Evolutionary conservation across 1,139 yeast genomes (phyloP).

Genomic region (Eremothecium gossypii): DNA sequence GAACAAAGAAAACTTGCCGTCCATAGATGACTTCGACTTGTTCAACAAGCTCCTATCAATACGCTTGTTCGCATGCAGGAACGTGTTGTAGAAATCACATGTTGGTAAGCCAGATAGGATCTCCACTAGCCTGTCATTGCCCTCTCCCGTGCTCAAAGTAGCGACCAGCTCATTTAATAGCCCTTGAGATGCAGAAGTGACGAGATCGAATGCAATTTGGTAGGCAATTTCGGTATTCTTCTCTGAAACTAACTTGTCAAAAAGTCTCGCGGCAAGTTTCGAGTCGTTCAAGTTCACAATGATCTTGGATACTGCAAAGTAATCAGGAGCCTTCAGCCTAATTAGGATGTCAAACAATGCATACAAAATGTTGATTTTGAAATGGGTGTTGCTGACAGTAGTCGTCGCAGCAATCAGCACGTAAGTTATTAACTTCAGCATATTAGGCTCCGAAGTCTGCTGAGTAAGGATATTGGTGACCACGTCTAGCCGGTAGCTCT

Average conservation of each 20-base stretch:
- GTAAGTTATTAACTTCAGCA: constrained; percentile 56
- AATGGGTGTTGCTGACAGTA: constrained; percentile 52
- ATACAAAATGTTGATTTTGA: constrained; percentile 56
- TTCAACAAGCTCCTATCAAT: constrained; percentile 77
- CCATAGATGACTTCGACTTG: constrained; percentile 71
- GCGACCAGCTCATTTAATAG: constrained; percentile 54
- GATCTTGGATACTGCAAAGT: constrained; percentile 73
- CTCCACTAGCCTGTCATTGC: constrained; percentile 46
- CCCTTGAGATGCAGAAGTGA: constrained; percentile 88
- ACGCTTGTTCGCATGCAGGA: constrained; percentile 75
- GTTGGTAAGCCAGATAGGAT: constrained; percentile 91
- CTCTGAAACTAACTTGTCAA: constrained; percentile 42
- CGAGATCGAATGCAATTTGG: constrained; percentile 94
- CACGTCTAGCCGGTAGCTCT: constrained; percentile 77
- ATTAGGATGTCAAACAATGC: constrained; percentile 54
- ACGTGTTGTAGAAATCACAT: constrained; percentile 86
- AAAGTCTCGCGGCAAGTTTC: constrained; percentile 56
- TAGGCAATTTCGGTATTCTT: constrained; percentile 49
- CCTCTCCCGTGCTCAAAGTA: constrained; percentile 36
- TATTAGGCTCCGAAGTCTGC: constrained; percentile 39
- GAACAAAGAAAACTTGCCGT: constrained; percentile 87
- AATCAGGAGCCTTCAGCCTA: constrained; percentile 57
- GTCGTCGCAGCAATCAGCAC: constrained; percentile 68
- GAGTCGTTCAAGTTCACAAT: constrained; percentile 82
- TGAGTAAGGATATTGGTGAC: constrained; percentile 51